Conservation (phyloP, 2,329 filamentous ascomycete species). For the Bipolaris cookei region DNA sequence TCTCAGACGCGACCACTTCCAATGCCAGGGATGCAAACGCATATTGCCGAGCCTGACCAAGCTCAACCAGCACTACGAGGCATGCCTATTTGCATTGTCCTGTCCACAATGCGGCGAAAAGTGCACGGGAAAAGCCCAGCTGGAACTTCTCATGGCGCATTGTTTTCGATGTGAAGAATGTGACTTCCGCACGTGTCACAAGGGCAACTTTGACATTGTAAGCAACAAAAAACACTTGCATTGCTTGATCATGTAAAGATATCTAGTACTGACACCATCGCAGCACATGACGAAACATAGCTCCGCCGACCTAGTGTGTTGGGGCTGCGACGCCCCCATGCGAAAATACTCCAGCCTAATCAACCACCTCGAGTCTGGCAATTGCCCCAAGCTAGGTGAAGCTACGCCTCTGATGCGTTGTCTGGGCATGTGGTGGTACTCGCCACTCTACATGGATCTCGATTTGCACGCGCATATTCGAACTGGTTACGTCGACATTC, state of each 20-base stretch:
- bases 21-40: constrained; percentile 38
- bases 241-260: neutral
- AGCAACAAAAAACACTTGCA: constrained; percentile 4
- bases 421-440: constrained; percentile 46
- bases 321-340: constrained; percentile 33
- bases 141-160: constrained; percentile 28
- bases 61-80: constrained; percentile 32
- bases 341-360: constrained; percentile 37
- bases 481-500: constrained; percentile 28
- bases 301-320: constrained; percentile 30
- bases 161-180: constrained; percentile 37
- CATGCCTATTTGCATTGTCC: constrained; percentile 24
- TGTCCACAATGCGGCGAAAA: constrained; percentile 30
- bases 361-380: constrained; percentile 60
- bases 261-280: constrained; percentile 3
- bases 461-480: constrained; percentile 43
- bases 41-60: constrained; percentile 40
- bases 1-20: constrained; percentile 38
- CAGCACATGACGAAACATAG: constrained; percentile 42
- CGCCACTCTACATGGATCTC: constrained; percentile 44
- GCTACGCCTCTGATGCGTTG: constrained; percentile 40
- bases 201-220: constrained; percentile 34
- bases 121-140: constrained; percentile 27
- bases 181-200: constrained; percentile 26
- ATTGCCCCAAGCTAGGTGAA: constrained; percentile 72